Conservation (phyloP, 177 flowering plant genomes). For the Telopea speciosissima region DNA sequence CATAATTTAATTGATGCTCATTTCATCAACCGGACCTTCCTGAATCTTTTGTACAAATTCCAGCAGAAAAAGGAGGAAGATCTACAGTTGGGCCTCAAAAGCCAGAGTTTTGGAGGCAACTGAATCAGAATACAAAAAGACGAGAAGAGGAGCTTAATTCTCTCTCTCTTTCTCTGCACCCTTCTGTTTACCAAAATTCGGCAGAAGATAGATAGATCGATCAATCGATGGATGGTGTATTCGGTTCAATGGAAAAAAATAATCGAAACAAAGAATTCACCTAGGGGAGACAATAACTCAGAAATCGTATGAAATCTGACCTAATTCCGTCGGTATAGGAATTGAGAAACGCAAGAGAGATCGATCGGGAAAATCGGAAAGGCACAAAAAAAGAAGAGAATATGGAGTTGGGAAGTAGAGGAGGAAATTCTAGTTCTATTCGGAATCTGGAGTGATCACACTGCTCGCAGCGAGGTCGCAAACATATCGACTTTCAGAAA, state of each 20-base stretch:
- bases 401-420: background rate
- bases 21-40: slow-evolving; percentile 5
- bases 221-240: background rate
- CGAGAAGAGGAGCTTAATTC: too few species aligned
- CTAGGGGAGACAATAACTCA: background rate
- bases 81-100: background rate
- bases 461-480: too few species aligned
- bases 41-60: background rate
- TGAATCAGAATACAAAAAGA: background rate
- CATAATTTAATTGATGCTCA: background rate
- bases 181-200: slow-evolving; percentile 1
- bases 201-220: too few species aligned
- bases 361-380: background rate
- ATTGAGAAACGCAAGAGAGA: background rate
- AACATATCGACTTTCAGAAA: too few species aligned
- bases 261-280: slow-evolving; percentile 10
- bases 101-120: background rate
- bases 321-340: background rate
- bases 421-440: background rate
- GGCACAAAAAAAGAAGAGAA: background rate
- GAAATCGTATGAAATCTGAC: slow-evolving; percentile 9
- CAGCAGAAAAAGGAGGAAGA: background rate
- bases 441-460: too few species aligned
- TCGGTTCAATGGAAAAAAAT: slow-evolving; percentile 3
- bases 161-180: too few species aligned